Evolutionary conservation across 495 filamentous ascomycete species (phyloP), one percentile per base, ranked within the genome.

Genomic region (Alectoria sarmentosa): DNA sequence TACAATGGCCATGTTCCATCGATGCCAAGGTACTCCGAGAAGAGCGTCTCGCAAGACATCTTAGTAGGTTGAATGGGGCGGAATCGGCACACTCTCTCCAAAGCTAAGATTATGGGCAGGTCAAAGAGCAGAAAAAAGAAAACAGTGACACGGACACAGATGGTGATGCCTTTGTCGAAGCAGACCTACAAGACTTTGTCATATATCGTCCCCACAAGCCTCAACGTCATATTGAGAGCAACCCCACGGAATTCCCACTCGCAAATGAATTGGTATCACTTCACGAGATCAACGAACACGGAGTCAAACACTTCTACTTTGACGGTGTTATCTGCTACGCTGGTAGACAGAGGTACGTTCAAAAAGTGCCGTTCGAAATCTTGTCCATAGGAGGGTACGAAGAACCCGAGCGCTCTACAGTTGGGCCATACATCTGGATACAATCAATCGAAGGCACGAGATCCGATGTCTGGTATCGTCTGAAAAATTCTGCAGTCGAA

Each of bases 321-420:
- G 83, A 90, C 69, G 89, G 88, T 0, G 69, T 85, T 3, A 73
- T 90, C 15, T 76, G 72, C 15, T 54, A 74, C 37, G 84, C 82
- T 1, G 65, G 74, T 17, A 62, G 56, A 4, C 60, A 64, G 1
- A 71, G 73, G 21, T 88, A 81, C 67, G 75, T 90, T 3, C 72
- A 79, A 48, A 72, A 66, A 42, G 76, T 89, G 8, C 78, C 79
- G 13, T 87, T 90, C 63, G 65, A 71, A 2, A 73, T 77, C 32
- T 72, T 88, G 15, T 84, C 87, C 0, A 81, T 90, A 41, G 88
- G 86, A 32, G 85, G 86, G 62, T 90, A 90, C 74, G 83, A 81
- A 5, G 67, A 76, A 23, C 61, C 71, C 0, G 66, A 67, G 19
- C 61, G 73, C n/a, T 71, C 79, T 56, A 76, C 75, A 5, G 81